Evolutionary conservation across 129 eudicot species (phyloP).

Genomic region (Rutidosis leptorrhynchoides): DNA sequence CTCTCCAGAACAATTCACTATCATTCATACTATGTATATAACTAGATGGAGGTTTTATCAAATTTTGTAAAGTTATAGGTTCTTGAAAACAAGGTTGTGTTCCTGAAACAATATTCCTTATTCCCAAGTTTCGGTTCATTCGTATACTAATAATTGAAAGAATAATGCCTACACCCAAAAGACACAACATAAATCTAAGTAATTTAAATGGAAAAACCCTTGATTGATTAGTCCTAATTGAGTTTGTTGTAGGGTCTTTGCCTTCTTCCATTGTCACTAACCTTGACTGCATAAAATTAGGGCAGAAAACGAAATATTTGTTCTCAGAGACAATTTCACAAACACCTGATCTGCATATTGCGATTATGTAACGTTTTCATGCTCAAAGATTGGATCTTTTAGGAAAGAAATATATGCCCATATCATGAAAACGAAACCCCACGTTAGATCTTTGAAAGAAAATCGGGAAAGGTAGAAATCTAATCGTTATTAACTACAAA

Average conservation of each 20-base stretch:
- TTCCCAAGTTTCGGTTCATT: constrained; percentile 38
- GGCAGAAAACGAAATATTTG: constrained; percentile 10
- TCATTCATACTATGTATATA: constrained; percentile 70
- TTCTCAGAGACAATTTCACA: constrained; percentile 32
- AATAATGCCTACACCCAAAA: constrained; percentile 53
- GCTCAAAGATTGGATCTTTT: constrained; percentile 2
- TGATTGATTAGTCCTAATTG: constrained; percentile 29
- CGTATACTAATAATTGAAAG: constrained; percentile 51
- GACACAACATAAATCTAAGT: constrained; percentile 52
- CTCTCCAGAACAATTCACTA: constrained; percentile 75
- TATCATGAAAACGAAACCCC: background rate
- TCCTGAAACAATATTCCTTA: constrained; percentile 32
- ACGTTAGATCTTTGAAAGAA: background rate
- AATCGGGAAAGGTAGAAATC: background rate
- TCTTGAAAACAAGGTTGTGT: constrained; percentile 50
- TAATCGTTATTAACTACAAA: background rate
- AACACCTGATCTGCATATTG: constrained; percentile 22
- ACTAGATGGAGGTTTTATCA: constrained; percentile 55
- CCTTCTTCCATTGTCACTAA: constrained; percentile 63
- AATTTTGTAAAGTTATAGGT: constrained; percentile 41
- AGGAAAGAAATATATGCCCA: background rate
- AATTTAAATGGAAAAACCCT: constrained; percentile 49
- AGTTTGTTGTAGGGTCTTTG: constrained; percentile 35
- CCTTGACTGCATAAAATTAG: constrained; percentile 37
- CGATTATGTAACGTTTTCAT: background rate